phyloP scores from a whole-genome alignment of 352 stramenopile genomes.

The Plasmopara viticola region DNA sequence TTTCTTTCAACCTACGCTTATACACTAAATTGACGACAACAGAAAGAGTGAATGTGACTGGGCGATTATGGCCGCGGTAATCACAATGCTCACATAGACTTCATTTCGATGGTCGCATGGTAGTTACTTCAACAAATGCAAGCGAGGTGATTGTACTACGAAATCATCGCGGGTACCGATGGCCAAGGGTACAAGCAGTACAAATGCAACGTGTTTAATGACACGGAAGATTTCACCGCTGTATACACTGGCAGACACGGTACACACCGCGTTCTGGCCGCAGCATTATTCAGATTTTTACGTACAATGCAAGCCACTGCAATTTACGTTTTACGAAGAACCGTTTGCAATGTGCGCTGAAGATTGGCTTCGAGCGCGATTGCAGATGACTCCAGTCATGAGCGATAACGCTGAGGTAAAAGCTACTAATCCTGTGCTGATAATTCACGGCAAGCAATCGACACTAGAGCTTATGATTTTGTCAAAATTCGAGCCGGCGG shows the following conservation, averaged over 20 bases:
- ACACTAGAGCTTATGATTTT: conserved; percentile 17
- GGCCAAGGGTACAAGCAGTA: conserved; percentile 1
- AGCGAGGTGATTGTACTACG: conserved; percentile 29
- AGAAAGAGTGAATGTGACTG: conserved; percentile 17
- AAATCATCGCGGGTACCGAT: conserved; percentile 36
- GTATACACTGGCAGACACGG: conserved; percentile 27
- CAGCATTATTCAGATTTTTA: conserved; percentile 22
- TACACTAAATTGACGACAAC: conserved; percentile 5
- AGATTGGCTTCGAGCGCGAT: conserved; percentile 23
- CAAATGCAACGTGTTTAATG: conserved; percentile 27
- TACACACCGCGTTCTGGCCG: conserved; percentile 25
- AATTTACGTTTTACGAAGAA: conserved; percentile 28
- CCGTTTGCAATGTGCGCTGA: conserved; percentile 32
- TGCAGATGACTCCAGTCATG: background rate
- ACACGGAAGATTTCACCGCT: conserved; percentile 34
- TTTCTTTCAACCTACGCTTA: conserved; percentile 32
- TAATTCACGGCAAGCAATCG: conserved; percentile 25
- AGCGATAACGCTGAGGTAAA: conserved; percentile 1
- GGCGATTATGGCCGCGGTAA: conserved; percentile 19
- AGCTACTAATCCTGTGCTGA: conserved; percentile 7
- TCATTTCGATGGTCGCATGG: conserved; percentile 35
- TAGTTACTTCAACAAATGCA: conserved; percentile 12
- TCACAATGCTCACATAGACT: conserved; percentile 35
- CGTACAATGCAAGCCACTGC: conserved; percentile 28
- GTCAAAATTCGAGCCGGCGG: background rate